These are phyloP conservation scores for Naganishia albida DNA, from an alignment of 1,284 basidiomycete genomes.

Conservation along the genomic window DNA sequence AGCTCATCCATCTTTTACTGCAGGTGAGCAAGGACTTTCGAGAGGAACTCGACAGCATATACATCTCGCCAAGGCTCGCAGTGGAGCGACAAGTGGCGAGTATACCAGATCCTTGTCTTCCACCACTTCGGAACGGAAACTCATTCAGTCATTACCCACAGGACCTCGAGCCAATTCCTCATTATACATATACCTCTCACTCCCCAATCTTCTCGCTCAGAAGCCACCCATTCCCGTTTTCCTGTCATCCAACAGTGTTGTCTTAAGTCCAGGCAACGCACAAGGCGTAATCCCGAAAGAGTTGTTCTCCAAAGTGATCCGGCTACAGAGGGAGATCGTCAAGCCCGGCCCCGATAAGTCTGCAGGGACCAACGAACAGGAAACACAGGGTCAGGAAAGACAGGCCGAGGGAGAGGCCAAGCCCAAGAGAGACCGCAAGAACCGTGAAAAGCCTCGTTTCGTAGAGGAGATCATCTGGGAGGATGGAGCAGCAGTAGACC, in stretches of 20 bases:
- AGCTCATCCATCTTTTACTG: not conserved
- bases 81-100: conserved; percentile 32
- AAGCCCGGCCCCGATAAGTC: not conserved
- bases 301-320: conserved; percentile 46
- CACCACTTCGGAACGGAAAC: not conserved
- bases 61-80: conserved; percentile 50
- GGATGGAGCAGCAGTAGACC: conserved; percentile 41
- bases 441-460: conserved; percentile 31
- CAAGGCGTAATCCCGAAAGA: conserved; percentile 41
- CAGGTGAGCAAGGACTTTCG: conserved; percentile 48
- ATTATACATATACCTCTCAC: conserved; percentile 51
- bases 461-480: conserved; percentile 43
- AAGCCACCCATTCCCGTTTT: conserved; percentile 47
- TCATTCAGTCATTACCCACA: conserved; percentile 31
- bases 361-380: not conserved
- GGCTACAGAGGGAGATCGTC: conserved; percentile 31
- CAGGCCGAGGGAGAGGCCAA: conserved; percentile 1
- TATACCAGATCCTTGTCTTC: not conserved
- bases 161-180: conserved; percentile 48
- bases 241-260: conserved; percentile 50
- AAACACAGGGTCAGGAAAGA: not conserved
- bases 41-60: conserved; percentile 53
- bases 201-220: conserved; percentile 41
- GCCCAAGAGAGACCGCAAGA: conserved; percentile 24
- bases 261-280: conserved; percentile 50